These are phyloP conservation scores for Rhizopogon rudus DNA, from an alignment of 768 basidiomycete genomes.

Conservation along the genomic window DNA sequence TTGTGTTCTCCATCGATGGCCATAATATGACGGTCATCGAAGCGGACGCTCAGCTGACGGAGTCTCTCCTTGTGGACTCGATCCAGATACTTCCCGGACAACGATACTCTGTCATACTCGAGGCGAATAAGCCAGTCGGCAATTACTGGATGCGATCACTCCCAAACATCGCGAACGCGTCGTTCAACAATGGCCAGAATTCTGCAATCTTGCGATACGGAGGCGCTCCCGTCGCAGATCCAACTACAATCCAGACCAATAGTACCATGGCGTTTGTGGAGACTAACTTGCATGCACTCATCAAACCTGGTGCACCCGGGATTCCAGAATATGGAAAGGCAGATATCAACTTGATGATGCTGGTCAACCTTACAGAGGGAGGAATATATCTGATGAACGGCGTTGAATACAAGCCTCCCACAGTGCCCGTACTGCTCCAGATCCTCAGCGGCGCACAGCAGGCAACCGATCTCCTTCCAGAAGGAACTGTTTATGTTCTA, in stretches of 20 bases:
- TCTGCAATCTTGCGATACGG: slow-evolving; percentile 35
- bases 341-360: slow-evolving; percentile 13
- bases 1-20: slow-evolving; percentile 33
- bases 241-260: slow-evolving; percentile 17
- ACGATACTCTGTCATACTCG: slow-evolving; percentile 34
- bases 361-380: not conserved
- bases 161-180: slow-evolving; percentile 18
- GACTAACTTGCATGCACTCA: slow-evolving; percentile 11
- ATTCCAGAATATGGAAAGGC: slow-evolving; percentile 18
- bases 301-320: slow-evolving; percentile 19
- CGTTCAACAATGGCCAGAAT: slow-evolving; percentile 25
- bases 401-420: slow-evolving; percentile 21
- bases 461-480: slow-evolving; percentile 30
- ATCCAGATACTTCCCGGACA: slow-evolving; percentile 40
- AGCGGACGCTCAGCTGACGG: slow-evolving; percentile 28
- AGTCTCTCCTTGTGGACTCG: slow-evolving; percentile 32
- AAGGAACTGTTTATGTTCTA: slow-evolving; percentile 34
- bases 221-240: slow-evolving; percentile 26
- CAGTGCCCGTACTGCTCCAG: slow-evolving; percentile 38
- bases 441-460: slow-evolving; percentile 28
- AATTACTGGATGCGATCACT: slow-evolving; percentile 42
- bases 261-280: slow-evolving; percentile 11
- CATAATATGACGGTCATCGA: slow-evolving; percentile 40
- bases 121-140: slow-evolving; percentile 34
- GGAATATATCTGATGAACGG: slow-evolving; percentile 27